These are phyloP conservation scores for Gastrolobium bilobum DNA, from an alignment of 306 rosid species.

Conservation along the genomic window DNA sequence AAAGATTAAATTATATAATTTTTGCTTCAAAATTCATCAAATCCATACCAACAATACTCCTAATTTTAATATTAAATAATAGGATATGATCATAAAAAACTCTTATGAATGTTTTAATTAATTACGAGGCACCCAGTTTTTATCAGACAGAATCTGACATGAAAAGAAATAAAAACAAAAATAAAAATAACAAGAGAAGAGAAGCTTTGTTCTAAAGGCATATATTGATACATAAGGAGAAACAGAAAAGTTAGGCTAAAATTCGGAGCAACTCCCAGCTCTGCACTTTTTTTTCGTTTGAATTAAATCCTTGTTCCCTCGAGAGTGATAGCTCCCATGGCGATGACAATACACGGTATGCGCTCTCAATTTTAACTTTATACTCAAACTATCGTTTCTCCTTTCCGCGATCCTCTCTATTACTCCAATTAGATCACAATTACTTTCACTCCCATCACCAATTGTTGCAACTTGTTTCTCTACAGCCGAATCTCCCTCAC, in stretches of 20 bases:
- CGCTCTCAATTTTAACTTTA: constrained; percentile 27
- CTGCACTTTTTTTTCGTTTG: background rate
- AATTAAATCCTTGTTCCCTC: constrained; percentile 27
- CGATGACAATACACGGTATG: constrained; percentile 64
- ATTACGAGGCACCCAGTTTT: too few species aligned
- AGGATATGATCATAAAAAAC: too few species aligned
- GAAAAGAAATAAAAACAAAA: too few species aligned
- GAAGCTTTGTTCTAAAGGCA: too few species aligned
- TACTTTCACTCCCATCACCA: constrained; percentile 29
- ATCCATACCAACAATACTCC: too few species aligned
- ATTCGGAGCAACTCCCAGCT: background rate
- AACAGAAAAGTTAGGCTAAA: background rate
- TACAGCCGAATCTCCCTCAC: background rate
- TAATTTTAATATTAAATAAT: too few species aligned
- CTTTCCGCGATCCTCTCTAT: constrained; percentile 8
- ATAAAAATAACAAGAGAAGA: too few species aligned
- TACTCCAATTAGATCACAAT: constrained; percentile 37
- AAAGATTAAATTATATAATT: too few species aligned
- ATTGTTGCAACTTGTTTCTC: background rate
- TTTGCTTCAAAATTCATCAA: too few species aligned
- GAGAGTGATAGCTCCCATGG: constrained; percentile 44
- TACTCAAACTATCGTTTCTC: constrained; percentile 13
- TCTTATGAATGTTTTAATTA: too few species aligned
- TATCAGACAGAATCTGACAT: too few species aligned
- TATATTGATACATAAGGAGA: background rate